Base-by-base conservation (phyloP, 1,284 basidiomycete genomes). In the Marasmius sp. region DNA sequence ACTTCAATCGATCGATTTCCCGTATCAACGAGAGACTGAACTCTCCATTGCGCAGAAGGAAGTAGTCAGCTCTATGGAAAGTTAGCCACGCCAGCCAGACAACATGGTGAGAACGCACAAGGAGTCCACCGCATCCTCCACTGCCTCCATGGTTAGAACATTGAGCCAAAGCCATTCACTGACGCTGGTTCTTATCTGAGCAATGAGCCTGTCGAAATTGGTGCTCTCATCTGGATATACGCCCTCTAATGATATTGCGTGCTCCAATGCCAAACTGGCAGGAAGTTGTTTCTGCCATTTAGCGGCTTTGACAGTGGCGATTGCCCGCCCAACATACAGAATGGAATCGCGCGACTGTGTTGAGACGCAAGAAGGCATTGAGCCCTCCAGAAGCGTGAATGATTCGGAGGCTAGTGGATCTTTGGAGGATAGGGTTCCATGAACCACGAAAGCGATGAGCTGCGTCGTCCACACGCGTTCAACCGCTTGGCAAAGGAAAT, bases 111-210 rank as follows among this genome's bases (percentile, higher is more conserved):
- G 36, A 1, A 75, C 88, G 74, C 67, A 90, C 87, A 93, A 74
- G 6, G 86, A 86, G 61, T 91, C 83, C 11, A 93, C 83, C 0
- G 91, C 86, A 27, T 88, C 88, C 64, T 91, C 87, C 0, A 96
- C 91, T 66, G 94, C 91, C 65, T 86, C 85, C 67, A 85, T 85
- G 0, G 93, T 96, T 58, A 97, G 79, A 37, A 97, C 89, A 69
- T 95, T 93, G 37, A 87, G 77, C 93, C 95, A 97, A 2, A 97
- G 79, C 94, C 94, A 97, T 77, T 95, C 93, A 66, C 91, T 89
- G 61, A 93, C 82, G 61, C 88, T 85, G 2, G 82, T 87, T 61
- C 90, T 77, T 57, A 94, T 90, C 61, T 88, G 84, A 27, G 85
- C 78, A 36, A 95, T 84, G 61, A 88, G 83, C 18, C 80, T 76